These are phyloP conservation scores for Talaromyces marneffei DNA, from an alignment of 2,329 filamentous ascomycete genomes.

Conservation along the genomic window DNA sequence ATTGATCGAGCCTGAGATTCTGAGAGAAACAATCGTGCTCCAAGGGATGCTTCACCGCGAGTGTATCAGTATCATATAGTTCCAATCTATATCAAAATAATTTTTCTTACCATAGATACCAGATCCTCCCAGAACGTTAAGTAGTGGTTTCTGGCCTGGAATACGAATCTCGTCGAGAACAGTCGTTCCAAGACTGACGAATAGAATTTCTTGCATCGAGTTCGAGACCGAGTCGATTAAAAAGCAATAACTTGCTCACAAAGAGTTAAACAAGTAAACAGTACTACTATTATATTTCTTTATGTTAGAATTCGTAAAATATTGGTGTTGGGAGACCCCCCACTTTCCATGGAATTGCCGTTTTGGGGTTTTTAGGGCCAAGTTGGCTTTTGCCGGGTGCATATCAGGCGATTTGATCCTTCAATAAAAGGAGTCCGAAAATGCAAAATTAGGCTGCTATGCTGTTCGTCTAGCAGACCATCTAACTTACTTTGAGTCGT, in stretches of 20 bases:
- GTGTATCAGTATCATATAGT: neutral
- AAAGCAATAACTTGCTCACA: too few species aligned
- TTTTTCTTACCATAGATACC: conserved; percentile 25
- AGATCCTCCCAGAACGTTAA: conserved; percentile 29
- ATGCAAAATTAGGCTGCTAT: too few species aligned
- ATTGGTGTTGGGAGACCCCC: neutral
- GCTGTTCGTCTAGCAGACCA: too few species aligned
- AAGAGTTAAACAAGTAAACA: too few species aligned
- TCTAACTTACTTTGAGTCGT: too few species aligned
- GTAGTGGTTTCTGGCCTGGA: conserved; percentile 20
- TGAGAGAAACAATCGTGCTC: neutral
- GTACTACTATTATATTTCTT: neutral
- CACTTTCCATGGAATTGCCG: neutral
- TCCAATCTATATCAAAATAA: too few species aligned
- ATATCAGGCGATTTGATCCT: neutral
- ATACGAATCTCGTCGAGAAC: conserved; percentile 33
- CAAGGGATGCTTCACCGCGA: neutral
- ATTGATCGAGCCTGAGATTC: neutral
- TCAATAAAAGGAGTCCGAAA: too few species aligned
- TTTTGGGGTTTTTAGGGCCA: neutral
- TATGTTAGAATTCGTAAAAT: neutral
- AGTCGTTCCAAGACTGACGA: conserved; percentile 30
- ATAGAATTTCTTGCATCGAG: conserved; percentile 16
- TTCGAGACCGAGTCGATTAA: neutral
- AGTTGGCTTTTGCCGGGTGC: neutral